Percentiles rank a stretch among this genome's conserved stretches.
phyloP scores from a whole-genome alignment of 306 rosid genomes.

The Macrotyloma uniflorum region DNA sequence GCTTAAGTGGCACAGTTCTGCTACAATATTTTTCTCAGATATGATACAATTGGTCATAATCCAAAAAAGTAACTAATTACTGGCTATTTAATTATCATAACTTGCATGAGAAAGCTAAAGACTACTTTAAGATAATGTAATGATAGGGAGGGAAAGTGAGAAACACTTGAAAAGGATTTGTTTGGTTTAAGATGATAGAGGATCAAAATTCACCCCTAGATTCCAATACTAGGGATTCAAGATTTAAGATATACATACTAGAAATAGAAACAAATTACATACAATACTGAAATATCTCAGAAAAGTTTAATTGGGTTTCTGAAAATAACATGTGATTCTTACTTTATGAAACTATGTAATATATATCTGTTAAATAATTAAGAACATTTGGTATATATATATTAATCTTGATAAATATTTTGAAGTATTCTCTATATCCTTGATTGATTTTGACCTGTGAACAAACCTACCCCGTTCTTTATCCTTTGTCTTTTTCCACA shows the following conservation, averaged over 20 bases:
- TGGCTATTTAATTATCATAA: neutral
- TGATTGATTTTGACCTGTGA: slow-evolving; percentile 54
- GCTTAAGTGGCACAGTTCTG: slow-evolving; percentile 42
- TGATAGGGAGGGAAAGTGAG: neutral
- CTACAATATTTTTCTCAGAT: slow-evolving; percentile 1
- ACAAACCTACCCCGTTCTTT: slow-evolving; percentile 54
- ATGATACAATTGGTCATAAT: slow-evolving; percentile 22
- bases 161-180: neutral
- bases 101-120: neutral
- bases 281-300: neutral
- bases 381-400: neutral
- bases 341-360: neutral
- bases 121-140: neutral
- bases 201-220: neutral
- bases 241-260: neutral
- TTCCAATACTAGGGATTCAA: neutral
- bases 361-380: neutral
- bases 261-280: neutral
- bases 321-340: neutral
- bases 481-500: slow-evolving; percentile 20
- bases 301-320: no score
- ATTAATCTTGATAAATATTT: neutral
- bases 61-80: slow-evolving; percentile 22
- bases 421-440: neutral
- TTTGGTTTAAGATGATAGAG: neutral